A percentile compares a stretch with the other conserved stretches of the same genome.
These are phyloP conservation scores for Malus sylvestris DNA, from an alignment of 306 rosid species.

Conservation along the genomic window DNA sequence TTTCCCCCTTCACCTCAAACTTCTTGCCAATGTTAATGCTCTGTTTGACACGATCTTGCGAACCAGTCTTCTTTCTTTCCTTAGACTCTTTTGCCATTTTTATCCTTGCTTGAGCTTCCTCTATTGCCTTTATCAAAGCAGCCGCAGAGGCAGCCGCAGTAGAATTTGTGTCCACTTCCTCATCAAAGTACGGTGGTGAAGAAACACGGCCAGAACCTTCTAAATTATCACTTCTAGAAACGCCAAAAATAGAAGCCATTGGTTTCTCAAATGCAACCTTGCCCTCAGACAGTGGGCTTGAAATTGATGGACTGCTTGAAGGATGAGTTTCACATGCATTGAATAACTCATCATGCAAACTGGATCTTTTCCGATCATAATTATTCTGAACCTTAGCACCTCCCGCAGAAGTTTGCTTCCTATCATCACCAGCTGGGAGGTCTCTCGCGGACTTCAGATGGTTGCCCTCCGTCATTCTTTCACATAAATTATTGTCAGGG, in stretches of 20 bases:
- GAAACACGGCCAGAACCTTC: constrained; percentile 28
- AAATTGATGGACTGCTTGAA: constrained; percentile 33
- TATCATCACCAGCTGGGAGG: constrained; percentile 31
- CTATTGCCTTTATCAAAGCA: constrained; percentile 85
- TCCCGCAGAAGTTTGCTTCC: constrained; percentile 32
- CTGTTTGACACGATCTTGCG: constrained; percentile 38
- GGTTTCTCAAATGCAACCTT: constrained; percentile 25
- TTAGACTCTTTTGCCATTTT: constrained; percentile 60
- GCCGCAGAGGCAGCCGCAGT: constrained; percentile 79
- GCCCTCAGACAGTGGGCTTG: constrained; percentile 23
- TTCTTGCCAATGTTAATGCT: constrained; percentile 35
- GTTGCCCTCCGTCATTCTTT: constrained; percentile 14
- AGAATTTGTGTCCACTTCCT: constrained; percentile 66
- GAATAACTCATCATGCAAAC: constrained; percentile 34
- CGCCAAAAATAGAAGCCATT: constrained; percentile 26
- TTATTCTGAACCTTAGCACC: constrained; percentile 31
- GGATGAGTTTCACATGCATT: constrained; percentile 34
- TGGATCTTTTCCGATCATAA: constrained; percentile 27
- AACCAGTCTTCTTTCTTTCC: constrained; percentile 70
- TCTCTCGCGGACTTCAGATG: constrained; percentile 12
- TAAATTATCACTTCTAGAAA: constrained; percentile 21
- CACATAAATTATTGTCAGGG: constrained; percentile 14
- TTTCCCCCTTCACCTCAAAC: constrained; percentile 28
- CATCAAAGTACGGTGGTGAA: constrained; percentile 53
- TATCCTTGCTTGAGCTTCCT: constrained; percentile 78